Evolutionary conservation across 2,329 filamentous ascomycete genomes (phyloP), one percentile per base, ranked within the genome.

Genomic region (Fusarium sp.): DNA sequence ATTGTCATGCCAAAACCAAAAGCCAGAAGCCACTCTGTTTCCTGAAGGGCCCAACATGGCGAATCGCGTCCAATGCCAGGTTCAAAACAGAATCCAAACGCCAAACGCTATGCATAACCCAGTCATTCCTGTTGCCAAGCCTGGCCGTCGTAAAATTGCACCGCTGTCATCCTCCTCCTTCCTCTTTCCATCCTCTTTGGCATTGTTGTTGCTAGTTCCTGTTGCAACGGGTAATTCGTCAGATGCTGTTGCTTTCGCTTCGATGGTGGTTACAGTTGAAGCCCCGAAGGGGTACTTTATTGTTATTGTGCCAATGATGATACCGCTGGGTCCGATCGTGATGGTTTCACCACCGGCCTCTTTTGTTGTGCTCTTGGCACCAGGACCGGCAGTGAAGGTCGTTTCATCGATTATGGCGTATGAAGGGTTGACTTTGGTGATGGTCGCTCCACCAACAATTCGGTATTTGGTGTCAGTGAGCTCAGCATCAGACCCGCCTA

Each of bases 301-400:
- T 8, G 82, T 88, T 69, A 87, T 80, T 1, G 85, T 85, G 24
- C 83, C 82, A 47, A 88, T 81, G 10, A 85, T 81, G 12, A 90
- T 80, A n/a, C 88, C 89, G 6, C 77, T 78, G 1, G 88, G 84
- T 2, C 84, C 87, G 47, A 90, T 84, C 0, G 84, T 88, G 35
- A 91, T 80, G 1, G 83, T 87, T 77, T 90, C 83, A 3, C 86
- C 85, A 11, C 83, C 85, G 8, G 89, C 80, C 1, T 86, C 81
- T 2, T 85, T 86, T 1, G 85, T 89, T 2, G 81, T 85, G 17
- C 78, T 77, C n/a, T 78, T 78, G 6, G 82, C 81, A 17, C 82
- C 83, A 1, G 85, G 82, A 0, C 87, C 88, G 55, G 90, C 79
- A 4, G 85, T 87, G 73, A 88, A 90, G 0, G 86, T 89, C 6